phyloP scores from a whole-genome alignment of 1,139 yeast genomes.

The Magnusiomyces paraingens region DNA sequence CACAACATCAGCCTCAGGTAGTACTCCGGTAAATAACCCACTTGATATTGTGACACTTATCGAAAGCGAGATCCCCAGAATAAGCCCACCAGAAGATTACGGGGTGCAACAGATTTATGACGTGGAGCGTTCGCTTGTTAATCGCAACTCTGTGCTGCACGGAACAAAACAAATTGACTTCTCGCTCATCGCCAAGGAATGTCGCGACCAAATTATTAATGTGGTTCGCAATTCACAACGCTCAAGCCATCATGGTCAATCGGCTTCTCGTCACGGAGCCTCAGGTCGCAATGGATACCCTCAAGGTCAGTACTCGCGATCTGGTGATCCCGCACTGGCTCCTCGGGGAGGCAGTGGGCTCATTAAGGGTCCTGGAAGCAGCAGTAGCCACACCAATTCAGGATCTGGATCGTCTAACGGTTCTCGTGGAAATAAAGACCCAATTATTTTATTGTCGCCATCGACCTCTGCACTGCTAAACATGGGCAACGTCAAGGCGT shows the following conservation, averaged over 20 bases:
- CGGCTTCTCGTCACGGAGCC: not conserved
- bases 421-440: conserved; percentile 47
- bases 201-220: conserved; percentile 54
- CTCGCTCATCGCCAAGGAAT: conserved; percentile 62
- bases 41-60: conserved; percentile 1
- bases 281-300: conserved; percentile 3
- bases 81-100: conserved; percentile 41
- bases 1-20: not conserved
- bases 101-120: conserved; percentile 47
- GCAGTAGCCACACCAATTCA: not conserved
- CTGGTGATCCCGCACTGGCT: not conserved
- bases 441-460: conserved; percentile 89
- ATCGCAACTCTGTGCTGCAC: conserved; percentile 74
- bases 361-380: not conserved
- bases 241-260: not conserved
- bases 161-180: conserved; percentile 64
- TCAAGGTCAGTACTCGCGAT: not conserved
- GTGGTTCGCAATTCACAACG: conserved; percentile 4
- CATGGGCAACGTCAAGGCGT: conserved; percentile 72
- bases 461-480: conserved; percentile 87
- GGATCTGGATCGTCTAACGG: conserved; percentile 2
- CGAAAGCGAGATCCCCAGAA: not conserved
- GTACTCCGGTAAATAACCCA: not conserved
- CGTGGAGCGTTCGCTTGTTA: conserved; percentile 61
- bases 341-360: not conserved